Percentiles rank a stretch among this genome's conserved stretches.
phyloP scores from a whole-genome alignment of 2,329 filamentous ascomycete species.

The Ceratocystis diversiconidia region DNA sequence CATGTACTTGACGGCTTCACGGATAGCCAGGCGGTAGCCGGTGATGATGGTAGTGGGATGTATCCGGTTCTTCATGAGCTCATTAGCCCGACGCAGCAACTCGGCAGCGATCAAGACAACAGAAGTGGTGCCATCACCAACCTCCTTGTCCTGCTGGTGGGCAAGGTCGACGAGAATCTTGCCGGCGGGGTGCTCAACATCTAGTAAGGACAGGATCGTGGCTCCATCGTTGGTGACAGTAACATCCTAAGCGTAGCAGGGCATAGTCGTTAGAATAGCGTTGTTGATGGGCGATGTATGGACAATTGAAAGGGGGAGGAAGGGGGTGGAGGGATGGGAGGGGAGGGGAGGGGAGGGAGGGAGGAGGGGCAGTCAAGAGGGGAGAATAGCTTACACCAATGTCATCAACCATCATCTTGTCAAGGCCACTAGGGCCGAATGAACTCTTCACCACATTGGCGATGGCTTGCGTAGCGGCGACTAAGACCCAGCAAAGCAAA shows the following conservation, averaged over 20 bases:
- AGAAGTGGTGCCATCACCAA: conserved; percentile 94
- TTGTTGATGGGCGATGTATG: conserved; percentile 15
- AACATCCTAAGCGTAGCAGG: conserved; percentile 51
- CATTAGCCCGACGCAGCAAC: conserved; percentile 83
- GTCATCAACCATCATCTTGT: conserved; percentile 99
- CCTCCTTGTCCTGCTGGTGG: conserved; percentile 97
- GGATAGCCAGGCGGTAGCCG: conserved; percentile 84
- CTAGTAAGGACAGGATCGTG: conserved; percentile 85
- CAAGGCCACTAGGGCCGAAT: conserved; percentile 88
- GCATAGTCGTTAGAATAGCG: background rate
- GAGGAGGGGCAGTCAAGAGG: background rate
- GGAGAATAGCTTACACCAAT: conserved; percentile 55
- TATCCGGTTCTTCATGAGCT: conserved; percentile 99
- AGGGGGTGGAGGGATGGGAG: background rate
- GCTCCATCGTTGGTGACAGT: conserved; percentile 98
- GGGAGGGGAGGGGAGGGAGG: background rate
- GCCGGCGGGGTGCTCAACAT: conserved; percentile 93
- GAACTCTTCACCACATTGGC: conserved; percentile 98
- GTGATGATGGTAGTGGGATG: conserved; percentile 99
- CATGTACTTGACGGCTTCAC: conserved; percentile 97
- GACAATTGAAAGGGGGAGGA: conserved; percentile 4
- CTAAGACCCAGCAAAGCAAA: conserved; percentile 30
- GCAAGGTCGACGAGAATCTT: conserved; percentile 97
- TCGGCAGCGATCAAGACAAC: conserved; percentile 96
- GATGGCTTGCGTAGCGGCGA: conserved; percentile 89